Evolutionary conservation across 176 grass and related monocot genomes (phyloP).

Genomic region (Oryza glaberrima): DNA sequence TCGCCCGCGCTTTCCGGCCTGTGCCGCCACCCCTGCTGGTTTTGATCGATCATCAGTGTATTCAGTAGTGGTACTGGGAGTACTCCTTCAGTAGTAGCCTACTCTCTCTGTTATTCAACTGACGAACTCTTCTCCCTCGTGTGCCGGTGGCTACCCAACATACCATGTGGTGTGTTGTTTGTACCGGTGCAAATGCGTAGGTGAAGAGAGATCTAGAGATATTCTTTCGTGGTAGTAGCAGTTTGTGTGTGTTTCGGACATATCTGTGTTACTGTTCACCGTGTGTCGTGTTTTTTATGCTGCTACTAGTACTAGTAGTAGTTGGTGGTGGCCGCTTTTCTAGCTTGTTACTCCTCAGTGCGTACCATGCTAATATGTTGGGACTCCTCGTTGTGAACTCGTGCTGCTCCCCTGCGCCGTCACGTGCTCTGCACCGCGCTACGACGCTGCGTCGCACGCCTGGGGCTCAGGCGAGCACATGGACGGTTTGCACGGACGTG

Average conservation of each 20-base stretch:
- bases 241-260: slow-evolving; percentile 12
- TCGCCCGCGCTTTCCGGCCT: neutral
- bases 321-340: slow-evolving; percentile 16
- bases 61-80: no score
- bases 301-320: neutral
- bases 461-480: no score
- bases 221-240: slow-evolving; percentile 42
- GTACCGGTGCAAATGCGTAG: neutral
- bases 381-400: neutral
- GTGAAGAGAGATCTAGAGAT: slow-evolving; percentile 21
- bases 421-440: neutral
- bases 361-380: neutral
- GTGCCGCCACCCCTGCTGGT: neutral
- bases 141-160: slow-evolving; percentile 6
- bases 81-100: neutral
- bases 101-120: neutral
- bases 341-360: neutral
- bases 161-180: slow-evolving; percentile 13
- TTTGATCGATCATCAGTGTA: slow-evolving; percentile 29
- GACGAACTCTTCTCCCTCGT: neutral
- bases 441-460: neutral
- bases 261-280: neutral
- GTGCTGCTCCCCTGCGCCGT: neutral
- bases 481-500: no score
- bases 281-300: neutral